A percentile compares a stretch with the other conserved stretches of the same genome.
These are phyloP conservation scores for Macaranga tanarius DNA, from an alignment of 441 rosid species.

Conservation along the genomic window DNA sequence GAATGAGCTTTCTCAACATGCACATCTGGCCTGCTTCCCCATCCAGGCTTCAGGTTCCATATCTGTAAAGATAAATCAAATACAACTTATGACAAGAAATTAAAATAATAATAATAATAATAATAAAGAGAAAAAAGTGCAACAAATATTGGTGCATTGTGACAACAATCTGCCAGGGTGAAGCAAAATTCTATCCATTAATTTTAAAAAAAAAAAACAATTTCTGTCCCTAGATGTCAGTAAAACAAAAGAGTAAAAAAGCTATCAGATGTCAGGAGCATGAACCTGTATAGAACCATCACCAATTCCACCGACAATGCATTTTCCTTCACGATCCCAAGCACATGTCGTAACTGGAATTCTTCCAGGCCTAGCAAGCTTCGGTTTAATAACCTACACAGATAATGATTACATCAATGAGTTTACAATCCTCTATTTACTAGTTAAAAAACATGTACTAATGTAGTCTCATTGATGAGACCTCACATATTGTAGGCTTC, in stretches of 20 bases:
- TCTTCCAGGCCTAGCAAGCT: constrained; percentile 97
- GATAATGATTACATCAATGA: constrained; percentile 3
- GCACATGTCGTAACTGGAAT: constrained; percentile 90
- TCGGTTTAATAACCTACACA: constrained; percentile 90
- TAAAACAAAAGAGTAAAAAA: not conserved
- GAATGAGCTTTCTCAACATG: constrained; percentile 77
- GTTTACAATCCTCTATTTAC: not conserved
- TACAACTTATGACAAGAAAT: not conserved
- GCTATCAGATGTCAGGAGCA: constrained; percentile 18
- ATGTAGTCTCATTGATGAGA: not conserved
- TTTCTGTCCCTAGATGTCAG: constrained; percentile 7
- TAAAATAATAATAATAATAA: too few species aligned
- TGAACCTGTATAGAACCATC: constrained; percentile 94
- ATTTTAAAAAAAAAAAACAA: not conserved
- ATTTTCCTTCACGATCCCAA: constrained; percentile 91
- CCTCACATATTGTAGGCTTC: not conserved
- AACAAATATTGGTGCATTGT: not conserved
- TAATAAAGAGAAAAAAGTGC: not conserved
- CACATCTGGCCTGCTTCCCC: constrained; percentile 98
- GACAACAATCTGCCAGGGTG: not conserved
- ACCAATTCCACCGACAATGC: constrained; percentile 86
- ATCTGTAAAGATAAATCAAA: constrained; percentile 40
- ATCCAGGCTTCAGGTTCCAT: constrained; percentile 96
- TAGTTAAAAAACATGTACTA: not conserved
- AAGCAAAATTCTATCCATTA: not conserved